Base-by-base conservation (phyloP, 768 basidiomycete genomes). In the Boletus rex-veris region DNA sequence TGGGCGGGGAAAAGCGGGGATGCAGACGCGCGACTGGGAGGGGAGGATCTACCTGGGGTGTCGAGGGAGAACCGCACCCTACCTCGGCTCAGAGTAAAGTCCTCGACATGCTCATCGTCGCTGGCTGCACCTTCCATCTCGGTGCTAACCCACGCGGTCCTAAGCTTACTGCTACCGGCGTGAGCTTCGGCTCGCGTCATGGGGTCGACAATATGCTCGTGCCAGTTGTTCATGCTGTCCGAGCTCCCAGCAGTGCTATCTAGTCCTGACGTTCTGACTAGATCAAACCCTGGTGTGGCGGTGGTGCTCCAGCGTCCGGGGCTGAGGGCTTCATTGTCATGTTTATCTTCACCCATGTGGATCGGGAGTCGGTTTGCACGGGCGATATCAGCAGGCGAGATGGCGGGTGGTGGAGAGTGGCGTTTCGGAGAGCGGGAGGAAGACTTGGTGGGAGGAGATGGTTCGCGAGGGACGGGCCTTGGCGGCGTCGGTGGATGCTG, bases 271-370 rank as follows among this genome's bases (percentile, higher is more conserved):
- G 53, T 42, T 49, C 51, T 50, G 43, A 57, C 43, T 16, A 63
- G 48, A 39, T 67, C 74, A 42, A 77, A 73, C 1, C 90, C 90
- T 4, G 90, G 88, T 0, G 90, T 90, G 5, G 88, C 88, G 12
- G 80, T 78, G 0, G 85, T 90, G 58, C 86, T 89, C 90, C 89
- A 91, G 39, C 74, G 76, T 3, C 81, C 84, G 26, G 84, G 81
- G 16, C 75, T 81, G 14, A 72, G 68, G 5, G 41, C 61, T n/a
- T 62, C 67, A 43, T 58, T 76, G 65, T 54, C 69, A 58, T 64
- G 67, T 53, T 57, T 64, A 16, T 63, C 68, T 24, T 63, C 55
- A 5, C 59, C 46, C 2, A 62, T 55, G 21, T 59, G 38, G 30
- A 65, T 58, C 1, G 64, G 62, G n/a, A 69, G 61, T 18, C 49